These are phyloP conservation scores for Fusarium sp. DNA, from an alignment of 2,329 filamentous ascomycete species.

Conservation along the genomic window DNA sequence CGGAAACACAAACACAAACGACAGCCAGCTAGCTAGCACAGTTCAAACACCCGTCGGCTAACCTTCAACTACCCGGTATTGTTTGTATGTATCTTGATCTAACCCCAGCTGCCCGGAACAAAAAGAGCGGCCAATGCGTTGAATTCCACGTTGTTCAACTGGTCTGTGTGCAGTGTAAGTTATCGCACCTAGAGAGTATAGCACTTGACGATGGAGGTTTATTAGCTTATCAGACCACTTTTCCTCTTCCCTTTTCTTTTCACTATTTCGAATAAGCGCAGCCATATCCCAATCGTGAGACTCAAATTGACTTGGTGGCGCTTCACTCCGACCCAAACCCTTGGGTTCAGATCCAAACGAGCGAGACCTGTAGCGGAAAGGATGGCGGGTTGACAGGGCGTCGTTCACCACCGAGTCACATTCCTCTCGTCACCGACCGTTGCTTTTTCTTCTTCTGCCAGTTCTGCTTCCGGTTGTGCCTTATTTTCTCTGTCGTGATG, in stretches of 20 bases:
- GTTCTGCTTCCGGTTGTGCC: background rate
- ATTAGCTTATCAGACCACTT: constrained; percentile 5
- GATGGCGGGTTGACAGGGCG: constrained; percentile 4
- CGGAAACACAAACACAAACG: constrained; percentile 35
- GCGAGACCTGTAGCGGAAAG: constrained; percentile 20
- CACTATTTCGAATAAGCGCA: constrained; percentile 20
- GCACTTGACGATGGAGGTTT: background rate
- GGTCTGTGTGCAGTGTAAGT: constrained; percentile 19
- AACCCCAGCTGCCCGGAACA: background rate
- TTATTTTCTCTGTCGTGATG: constrained; percentile 2
- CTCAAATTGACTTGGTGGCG: constrained; percentile 8
- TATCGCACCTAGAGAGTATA: background rate
- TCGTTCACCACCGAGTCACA: constrained; percentile 30
- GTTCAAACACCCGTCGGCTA: constrained; percentile 8
- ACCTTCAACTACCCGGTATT: background rate
- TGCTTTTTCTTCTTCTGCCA: constrained; percentile 2
- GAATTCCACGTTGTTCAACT: constrained; percentile 17
- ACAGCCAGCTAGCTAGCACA: constrained; percentile 9
- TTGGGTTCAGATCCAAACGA: constrained; percentile 26
- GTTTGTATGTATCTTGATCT: background rate
- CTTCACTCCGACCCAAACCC: constrained; percentile 18
- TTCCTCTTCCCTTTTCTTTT: background rate
- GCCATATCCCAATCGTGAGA: background rate
- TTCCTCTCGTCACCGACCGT: constrained; percentile 27
- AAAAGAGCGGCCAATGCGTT: constrained; percentile 11